phyloP scores from a whole-genome alignment of 768 basidiomycete species.

The Mycena rosella region DNA sequence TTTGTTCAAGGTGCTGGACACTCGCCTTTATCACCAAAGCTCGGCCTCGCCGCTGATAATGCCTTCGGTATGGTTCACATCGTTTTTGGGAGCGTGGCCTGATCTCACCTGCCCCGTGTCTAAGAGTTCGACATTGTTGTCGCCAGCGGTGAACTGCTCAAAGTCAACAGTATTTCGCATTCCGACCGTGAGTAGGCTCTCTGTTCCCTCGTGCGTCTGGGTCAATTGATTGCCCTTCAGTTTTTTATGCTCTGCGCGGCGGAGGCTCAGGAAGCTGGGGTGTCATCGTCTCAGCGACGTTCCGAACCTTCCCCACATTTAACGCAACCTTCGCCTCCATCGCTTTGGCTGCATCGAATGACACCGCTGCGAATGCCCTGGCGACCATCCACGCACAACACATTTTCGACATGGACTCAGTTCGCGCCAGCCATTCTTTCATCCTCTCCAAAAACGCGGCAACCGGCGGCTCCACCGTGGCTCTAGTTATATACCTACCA shows the following conservation, averaged over 20 bases:
- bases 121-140: slow-evolving; percentile 44
- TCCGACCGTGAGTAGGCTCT: slow-evolving; percentile 37
- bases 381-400: slow-evolving; percentile 48
- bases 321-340: slow-evolving; percentile 40
- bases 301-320: slow-evolving; percentile 51
- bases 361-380: slow-evolving; percentile 39
- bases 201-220: no score
- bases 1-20: slow-evolving; percentile 48
- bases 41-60: slow-evolving; percentile 43
- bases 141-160: slow-evolving; percentile 44
- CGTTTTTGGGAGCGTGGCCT: slow-evolving; percentile 35
- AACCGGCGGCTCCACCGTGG: slow-evolving; percentile 8
- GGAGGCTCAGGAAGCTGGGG: slow-evolving; percentile 52
- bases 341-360: slow-evolving; percentile 31
- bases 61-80: slow-evolving; percentile 7
- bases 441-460: slow-evolving; percentile 8
- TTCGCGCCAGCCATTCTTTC: slow-evolving; percentile 47
- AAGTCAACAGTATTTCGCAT: slow-evolving; percentile 40
- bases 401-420: slow-evolving; percentile 49
- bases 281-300: slow-evolving; percentile 51
- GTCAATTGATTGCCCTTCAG: background rate
- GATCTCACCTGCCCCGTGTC: background rate
- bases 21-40: slow-evolving; percentile 40
- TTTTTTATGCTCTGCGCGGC: slow-evolving; percentile 44
- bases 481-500: slow-evolving; percentile 35